phyloP scores from a whole-genome alignment of 2,329 filamentous ascomycete genomes.

The Fusarium sp. region DNA sequence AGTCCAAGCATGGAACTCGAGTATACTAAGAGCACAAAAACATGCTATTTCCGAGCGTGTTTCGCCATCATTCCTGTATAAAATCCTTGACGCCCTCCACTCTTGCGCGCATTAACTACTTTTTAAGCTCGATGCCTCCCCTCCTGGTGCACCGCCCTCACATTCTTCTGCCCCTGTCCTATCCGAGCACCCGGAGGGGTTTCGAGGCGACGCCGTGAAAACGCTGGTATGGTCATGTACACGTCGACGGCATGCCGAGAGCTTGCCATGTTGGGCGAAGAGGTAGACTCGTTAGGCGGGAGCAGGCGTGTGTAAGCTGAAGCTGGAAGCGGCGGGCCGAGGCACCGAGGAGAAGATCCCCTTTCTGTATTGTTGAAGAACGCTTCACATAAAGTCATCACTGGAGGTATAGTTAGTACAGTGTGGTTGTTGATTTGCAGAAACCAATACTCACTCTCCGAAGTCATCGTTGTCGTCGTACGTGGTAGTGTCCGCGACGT shows the following conservation, averaged over 20 bases:
- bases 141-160: conserved; percentile 13
- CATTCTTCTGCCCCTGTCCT: conserved; percentile 13
- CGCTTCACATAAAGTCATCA: conserved; percentile 77
- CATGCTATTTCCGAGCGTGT: conserved; percentile 6
- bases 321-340: conserved; percentile 17
- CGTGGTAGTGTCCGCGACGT: conserved; percentile 74
- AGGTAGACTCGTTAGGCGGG: conserved; percentile 11
- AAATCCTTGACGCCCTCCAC: conserved; percentile 8
- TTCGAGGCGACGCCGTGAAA: conserved; percentile 21
- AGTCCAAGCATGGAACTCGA: conserved; percentile 12
- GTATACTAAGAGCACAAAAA: conserved; percentile 10
- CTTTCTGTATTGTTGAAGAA: conserved; percentile 17
- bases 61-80: conserved; percentile 19
- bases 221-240: conserved; percentile 3
- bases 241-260: conserved; percentile 9
- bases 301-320: conserved; percentile 16
- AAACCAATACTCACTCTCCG: conserved; percentile 77
- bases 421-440: not conserved
- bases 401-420: conserved; percentile 53
- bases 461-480: conserved; percentile 81
- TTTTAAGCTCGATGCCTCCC: conserved; percentile 14
- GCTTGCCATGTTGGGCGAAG: conserved; percentile 3
- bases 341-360: conserved; percentile 14
- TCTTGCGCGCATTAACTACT: conserved; percentile 7
- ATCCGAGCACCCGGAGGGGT: conserved; percentile 9